Evolutionary conservation across 2,329 filamentous ascomycete species (phyloP).

Genomic region (Fusarium sp.): DNA sequence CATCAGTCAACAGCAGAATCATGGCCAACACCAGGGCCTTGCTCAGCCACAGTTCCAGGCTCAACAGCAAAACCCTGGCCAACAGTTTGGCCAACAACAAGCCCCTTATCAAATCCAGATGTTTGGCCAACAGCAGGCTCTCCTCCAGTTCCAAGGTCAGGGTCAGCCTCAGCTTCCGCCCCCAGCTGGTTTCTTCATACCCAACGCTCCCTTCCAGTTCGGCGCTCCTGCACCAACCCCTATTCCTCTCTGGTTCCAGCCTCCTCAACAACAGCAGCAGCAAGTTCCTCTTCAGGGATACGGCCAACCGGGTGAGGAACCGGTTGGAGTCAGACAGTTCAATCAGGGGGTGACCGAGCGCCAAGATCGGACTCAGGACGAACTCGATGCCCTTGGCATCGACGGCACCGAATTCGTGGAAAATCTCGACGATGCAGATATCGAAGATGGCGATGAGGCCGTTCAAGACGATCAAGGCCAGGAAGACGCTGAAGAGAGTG

Average conservation of each 20-base stretch:
- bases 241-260: background rate
- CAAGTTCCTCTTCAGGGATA: background rate
- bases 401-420: background rate
- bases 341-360: background rate
- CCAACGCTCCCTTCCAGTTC: background rate
- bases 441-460: background rate
- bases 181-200: background rate
- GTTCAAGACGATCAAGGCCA: background rate
- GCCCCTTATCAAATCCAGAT: background rate
- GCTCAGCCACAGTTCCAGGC: background rate
- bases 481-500: background rate
- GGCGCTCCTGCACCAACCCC: background rate
- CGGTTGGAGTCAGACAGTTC: background rate
- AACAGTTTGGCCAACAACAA: background rate
- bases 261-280: background rate
- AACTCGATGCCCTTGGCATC: conserved; percentile 22
- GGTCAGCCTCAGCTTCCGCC: background rate
- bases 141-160: background rate
- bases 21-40: background rate
- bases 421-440: background rate
- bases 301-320: background rate
- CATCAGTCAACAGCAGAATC: background rate
- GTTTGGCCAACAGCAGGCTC: background rate
- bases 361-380: conserved; percentile 15
- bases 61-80: background rate